phyloP scores from a whole-genome alignment of 805 yeast genomes.

The Yarrowia porcina region DNA sequence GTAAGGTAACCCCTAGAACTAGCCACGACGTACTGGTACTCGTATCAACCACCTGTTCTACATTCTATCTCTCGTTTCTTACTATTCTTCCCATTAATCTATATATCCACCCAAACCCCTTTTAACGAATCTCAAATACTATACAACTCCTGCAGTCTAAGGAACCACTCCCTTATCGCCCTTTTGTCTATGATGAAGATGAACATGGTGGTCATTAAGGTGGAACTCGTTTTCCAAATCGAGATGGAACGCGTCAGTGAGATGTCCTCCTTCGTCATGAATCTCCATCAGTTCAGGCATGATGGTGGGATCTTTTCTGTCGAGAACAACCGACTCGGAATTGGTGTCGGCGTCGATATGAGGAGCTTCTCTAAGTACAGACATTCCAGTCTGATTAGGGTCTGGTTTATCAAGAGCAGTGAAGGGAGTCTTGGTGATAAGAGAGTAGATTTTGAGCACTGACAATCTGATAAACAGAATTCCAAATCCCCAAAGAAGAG shows the following conservation, averaged over 20 bases:
- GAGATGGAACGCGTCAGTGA: neutral
- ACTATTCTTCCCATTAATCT: no score
- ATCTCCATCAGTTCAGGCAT: slow-evolving; percentile 1
- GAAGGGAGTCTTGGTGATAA: slow-evolving; percentile 40
- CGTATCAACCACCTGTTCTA: no score
- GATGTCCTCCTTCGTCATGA: slow-evolving; percentile 10
- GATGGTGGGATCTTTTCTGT: slow-evolving; percentile 13
- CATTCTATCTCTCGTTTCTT: no score
- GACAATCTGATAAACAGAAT: slow-evolving; percentile 43
- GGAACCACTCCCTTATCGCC: neutral
- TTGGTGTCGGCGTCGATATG: neutral
- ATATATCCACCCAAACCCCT: no score
- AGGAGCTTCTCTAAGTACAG: neutral
- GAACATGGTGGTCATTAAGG: neutral
- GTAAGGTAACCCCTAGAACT: no score
- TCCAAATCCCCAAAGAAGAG: slow-evolving; percentile 55
- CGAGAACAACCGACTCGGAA: slow-evolving; percentile 7
- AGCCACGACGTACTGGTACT: no score
- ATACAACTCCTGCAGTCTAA: no score
- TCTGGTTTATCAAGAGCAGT: slow-evolving; percentile 39
- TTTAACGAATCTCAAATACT: no score
- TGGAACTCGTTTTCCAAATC: neutral
- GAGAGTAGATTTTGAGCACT: slow-evolving; percentile 36
- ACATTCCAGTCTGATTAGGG: neutral
- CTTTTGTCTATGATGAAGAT: neutral